Base-by-base conservation (phyloP, 164 flowering plant species). In the Vitis amurensis region DNA sequence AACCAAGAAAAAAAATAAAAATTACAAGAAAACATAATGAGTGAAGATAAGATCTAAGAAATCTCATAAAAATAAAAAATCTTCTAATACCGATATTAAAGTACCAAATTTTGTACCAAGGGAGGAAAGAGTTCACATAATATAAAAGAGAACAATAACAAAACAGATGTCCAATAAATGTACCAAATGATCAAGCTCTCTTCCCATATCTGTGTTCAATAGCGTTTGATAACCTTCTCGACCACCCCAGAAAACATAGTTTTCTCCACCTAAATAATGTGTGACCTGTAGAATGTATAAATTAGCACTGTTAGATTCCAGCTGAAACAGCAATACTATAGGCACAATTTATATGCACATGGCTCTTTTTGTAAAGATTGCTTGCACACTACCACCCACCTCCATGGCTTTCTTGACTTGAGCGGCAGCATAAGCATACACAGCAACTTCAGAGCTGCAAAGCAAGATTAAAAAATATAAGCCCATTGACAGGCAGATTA, bases 321-420 rank as follows among this genome's bases (percentile, higher is more conserved):
- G 3, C 52, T n/a, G 31, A 61, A 49, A 58, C 14, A 16, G 52
- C 2, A 49, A 53, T 8, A 61, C 23, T 16, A 13, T 11, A 69
- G 51, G 30, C 30, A 13, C 9, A 57, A 55, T 14, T 55, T 53
- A 50, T n/a, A 19, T 4, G 1, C 19, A n/a, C 4, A 55, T 11
- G 13, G 29, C 44, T 65, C 47, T 30, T 8, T n/a, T 61, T 47
- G 27, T 29, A 61, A 67, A 2, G 11, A 12, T 4, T 29, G 50
- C 12, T 50, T 13, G 59, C 16, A n/a, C 48, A 56, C 8, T 50
- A 56, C 4, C 10, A 67, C 82, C n/a, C 56, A 91, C 99, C 92
- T 93, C 99, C 62, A 95, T 91, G 60, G 99, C 97, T 80, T 95
- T 95, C 93, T 95, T 95, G 66, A 95, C 99, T 82, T 95, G 99